These are phyloP conservation scores for Talaromyces sp. DNA, from an alignment of 2,329 filamentous ascomycete species.

Conservation along the genomic window DNA sequence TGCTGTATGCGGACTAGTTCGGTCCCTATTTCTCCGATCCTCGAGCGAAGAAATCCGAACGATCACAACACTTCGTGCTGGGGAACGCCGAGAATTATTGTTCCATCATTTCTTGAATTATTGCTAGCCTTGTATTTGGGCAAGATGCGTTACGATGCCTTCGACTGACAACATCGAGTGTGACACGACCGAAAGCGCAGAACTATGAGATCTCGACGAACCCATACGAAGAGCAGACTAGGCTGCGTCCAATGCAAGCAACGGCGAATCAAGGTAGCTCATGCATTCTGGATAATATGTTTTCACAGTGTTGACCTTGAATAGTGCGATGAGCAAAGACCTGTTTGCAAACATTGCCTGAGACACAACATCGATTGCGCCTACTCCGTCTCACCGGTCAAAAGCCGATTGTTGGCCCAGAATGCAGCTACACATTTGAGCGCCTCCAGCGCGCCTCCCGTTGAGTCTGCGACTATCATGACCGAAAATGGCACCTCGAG, in stretches of 20 bases:
- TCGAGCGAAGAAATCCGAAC: neutral
- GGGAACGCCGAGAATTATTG: neutral
- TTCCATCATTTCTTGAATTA: neutral
- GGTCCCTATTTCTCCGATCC: neutral
- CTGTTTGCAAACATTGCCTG: constrained; percentile 23
- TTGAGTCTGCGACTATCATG: neutral
- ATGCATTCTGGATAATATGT: neutral
- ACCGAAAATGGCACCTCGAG: neutral
- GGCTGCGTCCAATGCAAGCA: constrained; percentile 17
- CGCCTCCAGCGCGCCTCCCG: neutral
- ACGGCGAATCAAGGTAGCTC: constrained; percentile 16
- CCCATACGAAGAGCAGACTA: constrained; percentile 17
- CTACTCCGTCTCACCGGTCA: constrained; percentile 18
- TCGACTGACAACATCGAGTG: neutral
- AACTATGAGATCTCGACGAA: constrained; percentile 16
- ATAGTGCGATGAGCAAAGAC: constrained; percentile 23
- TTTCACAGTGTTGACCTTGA: neutral
- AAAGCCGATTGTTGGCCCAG: constrained; percentile 14
- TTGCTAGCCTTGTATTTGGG: neutral
- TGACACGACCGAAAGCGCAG: neutral
- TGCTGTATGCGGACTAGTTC: neutral
- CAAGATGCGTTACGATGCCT: neutral
- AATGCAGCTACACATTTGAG: neutral
- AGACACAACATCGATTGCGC: constrained; percentile 24
- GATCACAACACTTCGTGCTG: neutral